Evolutionary conservation across 2,329 filamentous ascomycete genomes (phyloP).

Genomic region (Penicillium sp.): DNA sequence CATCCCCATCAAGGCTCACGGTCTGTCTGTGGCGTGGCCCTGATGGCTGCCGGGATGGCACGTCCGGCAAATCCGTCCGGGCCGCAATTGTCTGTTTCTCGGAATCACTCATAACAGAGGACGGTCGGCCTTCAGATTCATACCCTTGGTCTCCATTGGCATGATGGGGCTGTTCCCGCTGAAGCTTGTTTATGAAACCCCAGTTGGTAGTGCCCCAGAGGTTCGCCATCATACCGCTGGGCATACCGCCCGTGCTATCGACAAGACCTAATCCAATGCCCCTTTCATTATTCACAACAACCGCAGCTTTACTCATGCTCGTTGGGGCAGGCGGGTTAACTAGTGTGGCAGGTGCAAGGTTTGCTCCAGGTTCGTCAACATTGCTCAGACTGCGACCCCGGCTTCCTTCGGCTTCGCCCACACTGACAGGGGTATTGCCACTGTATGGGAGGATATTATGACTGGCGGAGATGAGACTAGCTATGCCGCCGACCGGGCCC

Average conservation of each 20-base stretch:
- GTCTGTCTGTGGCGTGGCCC: slow-evolving; percentile 54
- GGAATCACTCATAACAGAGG: slow-evolving; percentile 27
- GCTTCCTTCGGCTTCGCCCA: slow-evolving; percentile 35
- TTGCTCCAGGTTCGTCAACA: slow-evolving; percentile 56
- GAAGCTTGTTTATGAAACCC: slow-evolving; percentile 64
- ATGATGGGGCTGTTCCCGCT: slow-evolving; percentile 51
- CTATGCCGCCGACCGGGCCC: slow-evolving; percentile 65
- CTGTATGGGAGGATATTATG: slow-evolving; percentile 72
- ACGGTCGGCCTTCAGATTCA: slow-evolving; percentile 14
- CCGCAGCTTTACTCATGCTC: slow-evolving; percentile 79
- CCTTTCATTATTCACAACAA: slow-evolving; percentile 75
- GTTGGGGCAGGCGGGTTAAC: slow-evolving; percentile 81
- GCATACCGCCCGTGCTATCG: slow-evolving; percentile 67
- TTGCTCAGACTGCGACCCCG: slow-evolving; percentile 33
- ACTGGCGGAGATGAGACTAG: slow-evolving; percentile 80
- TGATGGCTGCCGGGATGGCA: slow-evolving; percentile 24
- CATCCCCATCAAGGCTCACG: slow-evolving; percentile 53
- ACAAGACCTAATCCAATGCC: slow-evolving; percentile 61
- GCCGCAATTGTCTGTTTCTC: slow-evolving; percentile 22
- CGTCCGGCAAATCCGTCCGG: slow-evolving; percentile 20
- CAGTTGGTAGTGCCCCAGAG: slow-evolving; percentile 89
- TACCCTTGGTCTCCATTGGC: slow-evolving; percentile 26
- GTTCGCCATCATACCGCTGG: slow-evolving; percentile 85
- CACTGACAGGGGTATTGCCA: slow-evolving; percentile 43
- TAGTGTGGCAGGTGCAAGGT: slow-evolving; percentile 76